phyloP scores from a whole-genome alignment of 2,329 filamentous ascomycete genomes.

The Myriosclerotinia duriaeana region DNA sequence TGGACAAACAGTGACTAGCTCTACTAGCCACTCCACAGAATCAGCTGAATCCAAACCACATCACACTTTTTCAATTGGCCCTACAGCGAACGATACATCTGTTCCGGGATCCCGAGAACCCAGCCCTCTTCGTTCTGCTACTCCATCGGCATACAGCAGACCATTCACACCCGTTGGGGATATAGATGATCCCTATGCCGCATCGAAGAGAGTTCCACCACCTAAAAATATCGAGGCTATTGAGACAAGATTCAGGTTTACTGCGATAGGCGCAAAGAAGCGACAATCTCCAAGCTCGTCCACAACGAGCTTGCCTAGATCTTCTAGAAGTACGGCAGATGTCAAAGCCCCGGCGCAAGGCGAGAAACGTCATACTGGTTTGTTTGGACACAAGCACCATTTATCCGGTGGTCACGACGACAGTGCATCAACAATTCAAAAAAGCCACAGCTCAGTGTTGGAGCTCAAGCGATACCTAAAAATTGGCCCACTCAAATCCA shows the following conservation, averaged over 20 bases:
- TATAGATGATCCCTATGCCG: slow-evolving; percentile 82
- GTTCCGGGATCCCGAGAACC: slow-evolving; percentile 59
- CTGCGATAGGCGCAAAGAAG: slow-evolving; percentile 64
- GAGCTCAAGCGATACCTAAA: slow-evolving; percentile 97
- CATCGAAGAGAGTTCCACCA: slow-evolving; percentile 72
- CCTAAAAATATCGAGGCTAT: slow-evolving; percentile 64
- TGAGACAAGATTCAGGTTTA: slow-evolving; percentile 81
- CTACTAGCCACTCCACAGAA: slow-evolving; percentile 33
- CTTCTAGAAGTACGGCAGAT: slow-evolving; percentile 36
- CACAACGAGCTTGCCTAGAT: slow-evolving; percentile 51
- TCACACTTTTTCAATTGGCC: slow-evolving; percentile 39
- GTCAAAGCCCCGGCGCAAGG: slow-evolving; percentile 47
- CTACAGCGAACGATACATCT: slow-evolving; percentile 46
- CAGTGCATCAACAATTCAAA: slow-evolving; percentile 48
- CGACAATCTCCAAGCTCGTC: slow-evolving; percentile 57
- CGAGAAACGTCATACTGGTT: slow-evolving; percentile 55
- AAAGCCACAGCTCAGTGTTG: slow-evolving; percentile 78
- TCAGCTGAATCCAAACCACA: slow-evolving; percentile 31
- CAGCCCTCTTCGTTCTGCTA: slow-evolving; percentile 63
- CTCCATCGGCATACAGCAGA: slow-evolving; percentile 65
- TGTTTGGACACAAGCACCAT: slow-evolving; percentile 48
- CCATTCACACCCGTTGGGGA: slow-evolving; percentile 79
- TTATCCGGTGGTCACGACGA: slow-evolving; percentile 48
- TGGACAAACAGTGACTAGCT: slow-evolving; percentile 34
- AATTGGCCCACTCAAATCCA: slow-evolving; percentile 66